Evolutionary conservation across 129 eudicot species (phyloP).

Genomic region (Pulicaria dysenterica): DNA sequence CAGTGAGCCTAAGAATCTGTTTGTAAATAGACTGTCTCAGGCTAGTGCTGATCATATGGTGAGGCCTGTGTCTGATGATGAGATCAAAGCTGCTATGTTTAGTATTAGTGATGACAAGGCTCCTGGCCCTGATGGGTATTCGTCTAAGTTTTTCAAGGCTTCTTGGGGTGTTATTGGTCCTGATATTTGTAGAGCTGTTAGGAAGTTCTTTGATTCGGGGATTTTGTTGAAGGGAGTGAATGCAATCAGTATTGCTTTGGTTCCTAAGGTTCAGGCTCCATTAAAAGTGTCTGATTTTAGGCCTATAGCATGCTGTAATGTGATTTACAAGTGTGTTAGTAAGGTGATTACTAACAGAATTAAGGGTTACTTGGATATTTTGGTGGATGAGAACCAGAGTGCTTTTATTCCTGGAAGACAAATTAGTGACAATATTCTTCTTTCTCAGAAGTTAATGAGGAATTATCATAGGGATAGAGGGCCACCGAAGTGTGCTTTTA

Average conservation of each 20-base stretch:
- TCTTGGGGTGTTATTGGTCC: neutral
- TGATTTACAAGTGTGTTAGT: too few relatives aligned
- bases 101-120: neutral
- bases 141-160: neutral
- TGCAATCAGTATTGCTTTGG: neutral
- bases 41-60: too few relatives aligned
- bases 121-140: neutral
- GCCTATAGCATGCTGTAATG: neutral
- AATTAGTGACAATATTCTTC: neutral
- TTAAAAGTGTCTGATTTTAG: too few relatives aligned
- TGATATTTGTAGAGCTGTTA: neutral
- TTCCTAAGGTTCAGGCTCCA: neutral
- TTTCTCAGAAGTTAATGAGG: neutral
- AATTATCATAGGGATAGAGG: neutral
- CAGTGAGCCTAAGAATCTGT: too few relatives aligned
- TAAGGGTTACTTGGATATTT: neutral
- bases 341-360: neutral
- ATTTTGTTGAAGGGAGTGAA: neutral
- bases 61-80: too few relatives aligned
- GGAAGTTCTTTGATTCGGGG: neutral
- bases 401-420: neutral
- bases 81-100: too few relatives aligned
- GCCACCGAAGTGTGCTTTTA: neutral
- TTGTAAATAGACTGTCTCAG: too few relatives aligned
- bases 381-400: neutral